A percentile compares a stretch with the other conserved stretches of the same genome.
phyloP scores from a whole-genome alignment of 129 eudicot species.

The Flaveria bidentis region DNA sequence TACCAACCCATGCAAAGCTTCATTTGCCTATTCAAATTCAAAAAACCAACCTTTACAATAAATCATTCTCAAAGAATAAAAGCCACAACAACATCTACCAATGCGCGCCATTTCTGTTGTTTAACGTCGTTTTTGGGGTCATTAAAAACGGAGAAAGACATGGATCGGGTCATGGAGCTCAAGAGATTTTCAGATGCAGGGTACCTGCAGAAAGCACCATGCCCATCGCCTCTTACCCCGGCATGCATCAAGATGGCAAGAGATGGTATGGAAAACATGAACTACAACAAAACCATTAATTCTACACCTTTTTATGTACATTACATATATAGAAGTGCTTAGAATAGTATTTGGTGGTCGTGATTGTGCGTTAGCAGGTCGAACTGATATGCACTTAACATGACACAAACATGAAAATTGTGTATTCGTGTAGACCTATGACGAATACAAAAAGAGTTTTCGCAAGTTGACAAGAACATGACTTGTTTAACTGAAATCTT shows the following conservation, averaged over 20 bases:
- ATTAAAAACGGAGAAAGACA: slow-evolving; percentile 29
- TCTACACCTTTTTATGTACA: background rate
- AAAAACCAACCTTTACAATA: slow-evolving; percentile 32
- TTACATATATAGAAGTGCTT: background rate
- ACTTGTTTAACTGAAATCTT: too few species aligned
- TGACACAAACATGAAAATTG: too few species aligned
- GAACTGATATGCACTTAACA: too few species aligned
- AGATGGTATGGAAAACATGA: slow-evolving; percentile 15
- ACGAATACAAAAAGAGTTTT: too few species aligned
- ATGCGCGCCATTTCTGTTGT: background rate
- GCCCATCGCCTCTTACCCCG: slow-evolving; percentile 56
- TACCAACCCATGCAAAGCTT: slow-evolving; percentile 56
- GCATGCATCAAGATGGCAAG: slow-evolving; percentile 40
- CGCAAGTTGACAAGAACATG: too few species aligned
- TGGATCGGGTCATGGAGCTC: slow-evolving; percentile 60
- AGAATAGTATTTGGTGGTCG: background rate
- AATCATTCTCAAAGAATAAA: slow-evolving; percentile 15
- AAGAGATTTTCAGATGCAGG: slow-evolving; percentile 54
- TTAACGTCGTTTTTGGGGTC: slow-evolving; percentile 31
- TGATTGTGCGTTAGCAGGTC: background rate
- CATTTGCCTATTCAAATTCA: slow-evolving; percentile 40
- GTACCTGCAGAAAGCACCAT: slow-evolving; percentile 38
- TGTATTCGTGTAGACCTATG: too few species aligned
- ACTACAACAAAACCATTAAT: background rate
- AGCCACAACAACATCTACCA: background rate